phyloP scores from a whole-genome alignment of 305 asterid species.

The Solanum hybrid region DNA sequence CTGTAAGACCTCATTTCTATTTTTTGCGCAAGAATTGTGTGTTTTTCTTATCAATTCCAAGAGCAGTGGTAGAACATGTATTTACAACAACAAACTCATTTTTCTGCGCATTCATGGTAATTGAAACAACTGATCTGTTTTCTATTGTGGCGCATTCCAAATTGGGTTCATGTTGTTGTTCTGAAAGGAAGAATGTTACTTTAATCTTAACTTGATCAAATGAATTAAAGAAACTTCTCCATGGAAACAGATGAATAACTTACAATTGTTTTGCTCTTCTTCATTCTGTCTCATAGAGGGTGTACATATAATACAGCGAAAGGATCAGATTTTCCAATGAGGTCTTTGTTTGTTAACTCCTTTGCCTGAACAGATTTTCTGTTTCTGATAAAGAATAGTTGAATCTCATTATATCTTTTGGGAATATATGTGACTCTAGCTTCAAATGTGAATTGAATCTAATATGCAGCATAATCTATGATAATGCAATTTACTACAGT shows the following conservation, averaged over 20 bases:
- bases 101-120: neutral
- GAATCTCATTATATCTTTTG: neutral
- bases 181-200: slow-evolving; percentile 15
- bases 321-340: slow-evolving; percentile 80
- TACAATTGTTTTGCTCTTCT: slow-evolving; percentile 55
- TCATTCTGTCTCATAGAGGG: slow-evolving; percentile 44
- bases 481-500: neutral
- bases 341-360: slow-evolving; percentile 51
- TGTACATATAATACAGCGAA: slow-evolving; percentile 47
- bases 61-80: neutral
- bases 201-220: neutral
- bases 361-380: slow-evolving; percentile 54
- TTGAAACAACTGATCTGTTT: neutral
- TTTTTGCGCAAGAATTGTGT: neutral
- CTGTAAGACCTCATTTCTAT: slow-evolving; percentile 27
- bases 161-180: slow-evolving; percentile 52
- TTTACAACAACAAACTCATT: neutral
- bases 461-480: neutral
- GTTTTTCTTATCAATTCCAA: neutral
- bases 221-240: neutral
- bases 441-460: neutral
- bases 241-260: slow-evolving; percentile 5
- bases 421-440: neutral
- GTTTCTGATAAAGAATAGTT: neutral
- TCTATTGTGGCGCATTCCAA: slow-evolving; percentile 45